These are phyloP conservation scores for Camelina neglecta DNA, from an alignment of 345 rosid genomes.

Conservation along the genomic window DNA sequence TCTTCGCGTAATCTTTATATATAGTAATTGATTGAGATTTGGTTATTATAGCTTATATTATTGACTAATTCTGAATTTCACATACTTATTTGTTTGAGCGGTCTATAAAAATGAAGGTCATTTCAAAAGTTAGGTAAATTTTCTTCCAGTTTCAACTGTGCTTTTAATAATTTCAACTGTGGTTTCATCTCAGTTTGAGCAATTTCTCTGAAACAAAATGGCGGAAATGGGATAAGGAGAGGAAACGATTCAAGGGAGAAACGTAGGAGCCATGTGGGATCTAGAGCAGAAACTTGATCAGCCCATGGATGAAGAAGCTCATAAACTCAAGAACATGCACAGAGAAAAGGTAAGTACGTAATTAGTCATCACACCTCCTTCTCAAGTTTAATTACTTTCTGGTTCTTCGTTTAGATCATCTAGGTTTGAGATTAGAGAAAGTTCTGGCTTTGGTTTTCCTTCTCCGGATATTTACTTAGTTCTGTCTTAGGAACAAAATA, in stretches of 20 bases:
- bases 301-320: constrained; percentile 60
- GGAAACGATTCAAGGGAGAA: constrained; percentile 52
- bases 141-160: not conserved
- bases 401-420: too few relatives aligned
- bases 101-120: not conserved
- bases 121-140: not conserved
- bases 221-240: constrained; percentile 54
- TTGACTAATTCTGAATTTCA: constrained; percentile 11
- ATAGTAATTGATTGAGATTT: constrained; percentile 8
- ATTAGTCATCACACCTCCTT: not conserved
- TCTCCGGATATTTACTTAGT: too few relatives aligned
- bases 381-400: not conserved
- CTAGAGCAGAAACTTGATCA: constrained; percentile 71
- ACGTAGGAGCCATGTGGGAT: constrained; percentile 82
- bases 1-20: constrained; percentile 29
- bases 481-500: too few relatives aligned
- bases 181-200: not conserved
- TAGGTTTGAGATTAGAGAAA: too few relatives aligned
- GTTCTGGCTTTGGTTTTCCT: too few relatives aligned
- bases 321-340: constrained; percentile 69
- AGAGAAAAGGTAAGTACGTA: constrained; percentile 63
- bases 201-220: constrained; percentile 38
- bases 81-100: not conserved
- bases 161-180: too few relatives aligned
- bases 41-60: not conserved